Base-by-base conservation (phyloP, 495 filamentous ascomycete species). In the Chlorociboria aeruginascens region DNA sequence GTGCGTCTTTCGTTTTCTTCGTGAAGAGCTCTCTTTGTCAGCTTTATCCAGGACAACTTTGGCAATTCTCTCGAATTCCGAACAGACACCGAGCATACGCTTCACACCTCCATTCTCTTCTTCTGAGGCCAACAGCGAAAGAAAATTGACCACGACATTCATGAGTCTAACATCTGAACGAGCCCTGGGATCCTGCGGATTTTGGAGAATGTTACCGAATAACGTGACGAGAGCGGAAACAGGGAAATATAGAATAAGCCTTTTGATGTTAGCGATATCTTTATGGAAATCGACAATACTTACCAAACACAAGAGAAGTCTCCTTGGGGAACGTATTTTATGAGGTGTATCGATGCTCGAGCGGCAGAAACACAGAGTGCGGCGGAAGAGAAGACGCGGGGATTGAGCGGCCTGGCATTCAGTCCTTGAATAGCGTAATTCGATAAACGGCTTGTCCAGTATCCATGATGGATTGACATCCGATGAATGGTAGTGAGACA, bases 381-480 rank as follows among this genome's bases (percentile, higher is more conserved):
- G 3, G 93, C 89, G 3, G 88, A 95, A n/a, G 87, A 81, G 63
- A 95, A 98, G 8, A 97, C 87, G 49, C 92, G 71, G 1, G 92
- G 92, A 54, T 97, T 98, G 45, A 98, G 65, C 3, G 92, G 89
- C 51, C 81, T 73, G 4, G 88, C 83, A 64, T 95, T 97, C 33
- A 95, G 65, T 6, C 92, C 92, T 56, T 92, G 85, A 36, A 97
- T 89, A 2, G 92, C 92, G 62, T 87, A 98, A 55, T 97, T 90
- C 28, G 89, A 94, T 17, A 97, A 70, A 36, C 92, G 78, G 57
- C 85, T 95, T 7, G 89, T 95, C 92, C 92, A 98, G 68, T 95
- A 96, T 2, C 92, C 92, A 60, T 97, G 93, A 62, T 98, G 92
- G 43, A 96, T 81, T 4, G 87, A 93, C 92, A 97, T 97, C 17